These are phyloP conservation scores for Acorus calamus DNA, from an alignment of 106 monocot genomes.

Conservation along the genomic window DNA sequence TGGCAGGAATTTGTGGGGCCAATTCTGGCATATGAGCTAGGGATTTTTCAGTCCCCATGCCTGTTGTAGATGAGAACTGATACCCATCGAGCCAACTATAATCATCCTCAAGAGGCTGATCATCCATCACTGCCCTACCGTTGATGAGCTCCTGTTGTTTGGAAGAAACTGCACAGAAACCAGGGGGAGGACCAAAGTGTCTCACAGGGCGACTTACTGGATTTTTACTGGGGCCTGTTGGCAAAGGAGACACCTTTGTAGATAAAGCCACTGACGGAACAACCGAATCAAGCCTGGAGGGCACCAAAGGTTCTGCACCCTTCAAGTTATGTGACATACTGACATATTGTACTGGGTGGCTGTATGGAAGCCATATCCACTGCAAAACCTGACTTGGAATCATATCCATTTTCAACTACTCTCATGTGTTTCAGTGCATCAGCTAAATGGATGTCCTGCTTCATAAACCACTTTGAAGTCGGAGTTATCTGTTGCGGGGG, in stretches of 20 bases:
- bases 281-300: slow-evolving; percentile 43
- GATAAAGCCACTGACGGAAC: slow-evolving; percentile 14
- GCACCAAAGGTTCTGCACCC: slow-evolving; percentile 11
- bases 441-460: slow-evolving; percentile 30
- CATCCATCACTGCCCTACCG: slow-evolving; percentile 8
- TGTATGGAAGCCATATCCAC: slow-evolving; percentile 18
- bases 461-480: slow-evolving; percentile 35
- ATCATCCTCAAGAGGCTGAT: slow-evolving; percentile 44
- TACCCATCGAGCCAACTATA: slow-evolving; percentile 88
- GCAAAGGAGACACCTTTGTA: slow-evolving; percentile 13
- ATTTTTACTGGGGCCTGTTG: slow-evolving; percentile 34
- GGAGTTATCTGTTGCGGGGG: slow-evolving; percentile 16
- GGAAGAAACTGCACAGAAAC: slow-evolving; percentile 40
- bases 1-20: slow-evolving; percentile 3
- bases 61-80: slow-evolving; percentile 27
- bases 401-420: slow-evolving; percentile 31
- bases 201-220: slow-evolving; percentile 74
- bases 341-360: slow-evolving; percentile 4
- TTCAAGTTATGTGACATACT: too few species aligned
- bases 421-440: slow-evolving; percentile 33
- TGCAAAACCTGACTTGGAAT: slow-evolving; percentile 15
- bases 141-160: slow-evolving; percentile 20
- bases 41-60: slow-evolving; percentile 9
- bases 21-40: slow-evolving; percentile 10
- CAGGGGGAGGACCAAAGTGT: slow-evolving; percentile 84